A percentile compares a stretch with the other conserved stretches of the same genome.
Evolutionary conservation across 2,329 filamentous ascomycete genomes (phyloP).

Genomic region (Thelonectria blattea): DNA sequence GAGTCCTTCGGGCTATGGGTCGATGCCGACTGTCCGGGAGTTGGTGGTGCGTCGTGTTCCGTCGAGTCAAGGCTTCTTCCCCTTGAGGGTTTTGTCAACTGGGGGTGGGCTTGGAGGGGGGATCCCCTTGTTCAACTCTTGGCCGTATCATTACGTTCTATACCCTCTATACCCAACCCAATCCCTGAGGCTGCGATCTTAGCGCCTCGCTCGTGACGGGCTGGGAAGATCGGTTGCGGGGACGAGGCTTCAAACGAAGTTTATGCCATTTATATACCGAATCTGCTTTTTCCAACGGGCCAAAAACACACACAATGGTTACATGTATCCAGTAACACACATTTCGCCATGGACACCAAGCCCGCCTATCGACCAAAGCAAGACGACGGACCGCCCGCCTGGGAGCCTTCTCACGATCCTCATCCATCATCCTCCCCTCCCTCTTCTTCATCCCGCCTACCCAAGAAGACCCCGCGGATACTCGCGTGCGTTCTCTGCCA

Average conservation of each 20-base stretch:
- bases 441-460: conserved; percentile 16
- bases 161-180: too few species aligned
- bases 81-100: neutral
- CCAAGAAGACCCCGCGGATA: conserved; percentile 23
- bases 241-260: neutral
- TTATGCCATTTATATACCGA: conserved; percentile 5
- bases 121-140: neutral
- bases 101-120: neutral
- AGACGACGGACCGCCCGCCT: conserved; percentile 1
- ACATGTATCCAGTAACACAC: neutral
- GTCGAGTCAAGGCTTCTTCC: neutral
- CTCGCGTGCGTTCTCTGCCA: conserved; percentile 41
- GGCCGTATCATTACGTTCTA: conserved; percentile 7
- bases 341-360: conserved; percentile 7
- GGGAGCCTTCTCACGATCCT: conserved; percentile 12
- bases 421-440: conserved; percentile 17
- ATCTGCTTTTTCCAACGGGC: neutral
- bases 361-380: neutral
- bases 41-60: neutral
- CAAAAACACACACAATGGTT: neutral
- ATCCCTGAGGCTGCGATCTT: neutral
- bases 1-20: conserved; percentile 27
- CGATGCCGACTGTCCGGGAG: conserved; percentile 32
- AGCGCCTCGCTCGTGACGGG: neutral
- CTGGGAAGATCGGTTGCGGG: conserved; percentile 3